Evolutionary conservation across 495 filamentous ascomycete species (phyloP).

Genomic region (Oidiodendron maius): DNA sequence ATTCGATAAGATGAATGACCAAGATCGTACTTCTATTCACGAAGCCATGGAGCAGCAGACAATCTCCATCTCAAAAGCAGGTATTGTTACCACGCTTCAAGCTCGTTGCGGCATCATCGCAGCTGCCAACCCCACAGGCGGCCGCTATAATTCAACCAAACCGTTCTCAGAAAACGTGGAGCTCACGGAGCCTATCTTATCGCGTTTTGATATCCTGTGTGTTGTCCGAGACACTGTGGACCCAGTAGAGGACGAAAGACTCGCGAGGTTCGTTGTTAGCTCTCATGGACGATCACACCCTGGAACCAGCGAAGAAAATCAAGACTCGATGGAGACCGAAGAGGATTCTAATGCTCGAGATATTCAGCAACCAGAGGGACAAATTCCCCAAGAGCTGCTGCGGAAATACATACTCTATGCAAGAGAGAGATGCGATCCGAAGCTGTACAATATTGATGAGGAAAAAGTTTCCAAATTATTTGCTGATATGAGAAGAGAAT

Average conservation of each 20-base stretch:
- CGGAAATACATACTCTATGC: slow-evolving; percentile 98
- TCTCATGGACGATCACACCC: slow-evolving; percentile 91
- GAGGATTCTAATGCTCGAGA: slow-evolving; percentile 16
- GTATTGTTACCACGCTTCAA: slow-evolving; percentile 96
- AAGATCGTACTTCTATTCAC: slow-evolving; percentile 96
- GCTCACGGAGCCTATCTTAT: slow-evolving; percentile 94
- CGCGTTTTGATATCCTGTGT: slow-evolving; percentile 97
- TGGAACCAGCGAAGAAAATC: slow-evolving; percentile 45
- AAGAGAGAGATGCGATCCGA: slow-evolving; percentile 81
- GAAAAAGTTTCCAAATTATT: slow-evolving; percentile 94
- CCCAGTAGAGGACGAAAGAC: slow-evolving; percentile 86
- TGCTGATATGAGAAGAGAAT: slow-evolving; percentile 92
- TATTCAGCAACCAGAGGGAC: slow-evolving; percentile 55
- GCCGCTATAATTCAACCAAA: slow-evolving; percentile 93
- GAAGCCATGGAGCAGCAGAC: slow-evolving; percentile 99
- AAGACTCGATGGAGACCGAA: slow-evolving; percentile 39
- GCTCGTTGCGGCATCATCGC: slow-evolving; percentile 97
- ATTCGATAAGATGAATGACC: slow-evolving; percentile 99
- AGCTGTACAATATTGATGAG: slow-evolving; percentile 96
- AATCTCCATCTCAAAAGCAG: slow-evolving; percentile 99
- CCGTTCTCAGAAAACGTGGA: slow-evolving; percentile 95
- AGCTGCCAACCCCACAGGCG: slow-evolving; percentile 93
- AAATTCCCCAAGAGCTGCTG: slow-evolving; percentile 87
- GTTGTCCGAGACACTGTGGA: slow-evolving; percentile 98
- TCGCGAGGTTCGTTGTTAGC: slow-evolving; percentile 91